Evolutionary conservation across 176 grass and related monocot genomes (phyloP).

Genomic region (Aegilops bicornis): DNA sequence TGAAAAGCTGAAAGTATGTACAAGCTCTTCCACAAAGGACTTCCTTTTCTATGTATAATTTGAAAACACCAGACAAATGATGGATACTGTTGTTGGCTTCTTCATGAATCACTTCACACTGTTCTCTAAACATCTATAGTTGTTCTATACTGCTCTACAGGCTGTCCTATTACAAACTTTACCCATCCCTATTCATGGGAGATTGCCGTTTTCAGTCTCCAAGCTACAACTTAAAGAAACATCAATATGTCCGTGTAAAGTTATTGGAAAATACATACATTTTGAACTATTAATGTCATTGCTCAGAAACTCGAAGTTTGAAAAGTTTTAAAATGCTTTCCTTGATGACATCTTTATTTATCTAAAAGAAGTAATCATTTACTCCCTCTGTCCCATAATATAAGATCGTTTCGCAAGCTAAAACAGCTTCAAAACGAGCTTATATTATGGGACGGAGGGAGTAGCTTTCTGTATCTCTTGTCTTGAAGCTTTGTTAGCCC

Average conservation of each 20-base stretch:
- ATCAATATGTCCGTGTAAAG: conserved; percentile 10
- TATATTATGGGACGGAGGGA: no score
- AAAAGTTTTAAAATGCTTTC: not conserved
- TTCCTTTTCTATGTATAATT: not conserved
- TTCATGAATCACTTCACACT: not conserved
- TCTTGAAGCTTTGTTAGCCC: not conserved
- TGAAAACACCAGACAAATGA: not conserved
- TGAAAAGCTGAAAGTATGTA: conserved; percentile 76
- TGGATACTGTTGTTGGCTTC: conserved; percentile 1
- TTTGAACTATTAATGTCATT: not conserved
- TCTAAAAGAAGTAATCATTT: not conserved
- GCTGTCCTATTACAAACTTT: conserved; percentile 2
- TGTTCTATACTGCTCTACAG: not conserved
- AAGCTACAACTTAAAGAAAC: not conserved
- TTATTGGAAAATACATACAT: not conserved
- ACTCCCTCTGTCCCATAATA: no score
- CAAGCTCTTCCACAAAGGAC: not conserved
- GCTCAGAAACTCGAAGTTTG: not conserved
- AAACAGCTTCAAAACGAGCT: no score
- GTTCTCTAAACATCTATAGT: not conserved
- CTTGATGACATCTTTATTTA: not conserved
- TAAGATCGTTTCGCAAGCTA: no score
- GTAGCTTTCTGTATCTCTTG: not conserved
- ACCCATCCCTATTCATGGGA: not conserved
- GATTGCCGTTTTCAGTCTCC: conserved; percentile 18